Percentiles rank a stretch among this genome's conserved stretches.
Conservation (phyloP, 192 early-diverging fungal species). For the Cladochytrium replicatum region DNA sequence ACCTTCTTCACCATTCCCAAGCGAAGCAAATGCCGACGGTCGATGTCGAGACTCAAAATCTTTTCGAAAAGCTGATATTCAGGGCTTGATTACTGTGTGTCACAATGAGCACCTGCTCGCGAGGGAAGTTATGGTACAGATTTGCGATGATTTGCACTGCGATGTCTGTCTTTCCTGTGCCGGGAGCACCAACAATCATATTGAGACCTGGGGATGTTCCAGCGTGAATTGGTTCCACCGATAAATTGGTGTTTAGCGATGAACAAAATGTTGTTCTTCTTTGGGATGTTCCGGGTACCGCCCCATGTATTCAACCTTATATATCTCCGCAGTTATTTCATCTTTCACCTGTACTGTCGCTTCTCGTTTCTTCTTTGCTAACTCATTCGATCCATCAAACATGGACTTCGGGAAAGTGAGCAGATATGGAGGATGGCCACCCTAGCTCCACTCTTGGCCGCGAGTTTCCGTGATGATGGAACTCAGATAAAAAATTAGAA, state of each 20-base stretch:
- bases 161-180: conserved; percentile 96
- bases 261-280: conserved; percentile 63
- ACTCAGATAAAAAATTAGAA: too few species aligned
- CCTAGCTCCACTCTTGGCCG: too few species aligned
- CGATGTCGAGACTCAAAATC: conserved; percentile 83
- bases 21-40: conserved; percentile 84
- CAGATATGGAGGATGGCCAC: conserved; percentile 74
- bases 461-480: too few species aligned
- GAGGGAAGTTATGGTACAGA: conserved; percentile 83
- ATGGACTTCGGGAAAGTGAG: conserved; percentile 53
- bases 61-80: conserved; percentile 97
- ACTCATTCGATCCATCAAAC: conserved; percentile 12
- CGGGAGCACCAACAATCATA: conserved; percentile 93
- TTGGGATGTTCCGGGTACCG: conserved; percentile 62
- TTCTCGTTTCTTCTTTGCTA: too few species aligned
- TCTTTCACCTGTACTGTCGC: conserved; percentile 30
- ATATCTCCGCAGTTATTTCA: conserved; percentile 50
- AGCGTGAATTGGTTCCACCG: conserved; percentile 76
- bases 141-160: conserved; percentile 95
- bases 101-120: conserved; percentile 83
- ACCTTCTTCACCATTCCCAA: conserved; percentile 93
- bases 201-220: conserved; percentile 80
- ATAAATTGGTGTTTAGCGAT: too few species aligned
- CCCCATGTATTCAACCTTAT: conserved; percentile 55
- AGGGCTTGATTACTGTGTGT: conserved; percentile 98